Conservation (phyloP, 192 early-diverging fungal species). For the Diversispora epigaea region DNA sequence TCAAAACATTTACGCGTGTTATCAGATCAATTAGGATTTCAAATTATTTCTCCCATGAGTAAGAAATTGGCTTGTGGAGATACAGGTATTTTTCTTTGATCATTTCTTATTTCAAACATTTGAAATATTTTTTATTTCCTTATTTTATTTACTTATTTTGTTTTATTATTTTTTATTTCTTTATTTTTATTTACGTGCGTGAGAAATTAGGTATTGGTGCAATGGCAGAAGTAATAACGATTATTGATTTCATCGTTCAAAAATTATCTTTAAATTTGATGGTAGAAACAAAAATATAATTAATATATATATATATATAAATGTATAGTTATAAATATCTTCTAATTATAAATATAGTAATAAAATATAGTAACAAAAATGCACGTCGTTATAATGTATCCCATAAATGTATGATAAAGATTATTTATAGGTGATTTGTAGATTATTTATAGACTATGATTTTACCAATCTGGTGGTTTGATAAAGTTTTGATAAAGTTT, state of each 20-base stretch:
- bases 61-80: constrained; percentile 94
- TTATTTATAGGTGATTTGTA: no score
- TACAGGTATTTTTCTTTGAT: constrained; percentile 51
- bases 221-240: constrained; percentile 78
- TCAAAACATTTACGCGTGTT: constrained; percentile 63
- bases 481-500: no score
- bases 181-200: background rate
- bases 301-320: no score
- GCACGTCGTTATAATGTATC: no score
- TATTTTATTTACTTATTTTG: background rate
- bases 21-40: constrained; percentile 54
- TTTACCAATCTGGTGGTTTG: no score
- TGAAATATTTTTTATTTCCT: background rate
- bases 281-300: no score
- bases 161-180: background rate
- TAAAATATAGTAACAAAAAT: no score
- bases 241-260: constrained; percentile 46
- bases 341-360: no score
- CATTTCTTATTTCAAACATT: no score
- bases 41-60: constrained; percentile 72
- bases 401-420: no score
- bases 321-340: no score
- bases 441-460: no score
- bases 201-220: constrained; percentile 67
- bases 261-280: constrained; percentile 4